Base-by-base conservation (phyloP, 2,329 filamentous ascomycete genomes). In the Helicocarpus griseus region DNA sequence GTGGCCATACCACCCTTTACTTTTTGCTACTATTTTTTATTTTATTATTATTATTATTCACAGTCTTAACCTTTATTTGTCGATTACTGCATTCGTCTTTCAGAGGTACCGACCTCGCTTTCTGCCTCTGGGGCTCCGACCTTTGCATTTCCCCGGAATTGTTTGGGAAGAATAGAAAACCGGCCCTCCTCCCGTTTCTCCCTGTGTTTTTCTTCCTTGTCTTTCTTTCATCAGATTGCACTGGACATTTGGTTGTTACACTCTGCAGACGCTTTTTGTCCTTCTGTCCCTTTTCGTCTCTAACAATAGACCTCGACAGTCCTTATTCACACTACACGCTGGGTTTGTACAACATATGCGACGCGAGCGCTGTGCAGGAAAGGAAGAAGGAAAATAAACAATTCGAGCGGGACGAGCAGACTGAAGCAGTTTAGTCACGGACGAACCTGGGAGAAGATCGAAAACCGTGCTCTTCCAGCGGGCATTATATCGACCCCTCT, bases 151-250 rank as follows among this genome's bases (percentile, higher is more conserved):
- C 38, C 39, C 48, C 39, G 28, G 48, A 50, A 44, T 50, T 41
- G 28, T 41, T 43, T 24, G n/a, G n/a, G 48, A 50, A 49, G 22
- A 50, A 44, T 50, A 44, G 39, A 44, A 50, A 50, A 44, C 38
- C 35, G 44, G 22, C 48, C 11, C 13, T 19, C 8, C 39, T 26
- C 48, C 48, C 48, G n/a, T 26, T 44, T 36, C 38, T 11, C 28
- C 9, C 22, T 33, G n/a, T 40, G 14, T 19, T 24, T 40, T 50
- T 41, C 22, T 24, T n/a, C 7, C 24, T 29, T 40, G 7, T 31
- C 48, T 7, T 22, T 44, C 22, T 36, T 44, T 29, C 17, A 13
- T 14, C 22, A 40, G 36, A 47, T 36, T 35, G 24, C 45, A 26
- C 29, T 35, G 21, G 22, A 36, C 26, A 35, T 21, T 28, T 11